Evolutionary conservation across 352 stramenopile genomes (phyloP).

Genomic region (Phytophthora sp.): DNA sequence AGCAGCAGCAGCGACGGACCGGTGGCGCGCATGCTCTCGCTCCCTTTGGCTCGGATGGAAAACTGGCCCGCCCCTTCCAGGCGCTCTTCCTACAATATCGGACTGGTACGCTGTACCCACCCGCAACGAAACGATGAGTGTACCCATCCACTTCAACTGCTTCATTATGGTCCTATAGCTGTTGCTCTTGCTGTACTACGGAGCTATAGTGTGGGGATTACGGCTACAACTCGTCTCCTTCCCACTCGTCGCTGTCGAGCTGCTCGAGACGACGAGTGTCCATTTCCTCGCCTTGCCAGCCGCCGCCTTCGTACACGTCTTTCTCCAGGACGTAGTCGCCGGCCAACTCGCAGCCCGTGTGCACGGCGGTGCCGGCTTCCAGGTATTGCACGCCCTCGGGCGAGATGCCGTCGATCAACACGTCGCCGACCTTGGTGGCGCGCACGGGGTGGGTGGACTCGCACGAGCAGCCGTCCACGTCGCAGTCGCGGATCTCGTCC

Average conservation of each 20-base stretch:
- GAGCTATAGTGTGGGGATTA: no score
- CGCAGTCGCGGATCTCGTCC: slow-evolving; percentile 56
- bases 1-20: slow-evolving; percentile 31
- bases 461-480: slow-evolving; percentile 77
- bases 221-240: slow-evolving; percentile 70
- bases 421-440: slow-evolving; percentile 74
- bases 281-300: slow-evolving; percentile 32
- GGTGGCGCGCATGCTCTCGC: slow-evolving; percentile 26
- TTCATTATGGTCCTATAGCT: no score
- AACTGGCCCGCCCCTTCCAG: slow-evolving; percentile 22
- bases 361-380: slow-evolving; percentile 65
- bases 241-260: slow-evolving; percentile 54
- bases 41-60: slow-evolving; percentile 5
- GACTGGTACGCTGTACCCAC: neutral
- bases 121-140: slow-evolving; percentile 12
- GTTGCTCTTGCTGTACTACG: no score
- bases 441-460: slow-evolving; percentile 54
- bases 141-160: no score
- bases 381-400: slow-evolving; percentile 76
- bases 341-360: slow-evolving; percentile 66
- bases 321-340: slow-evolving; percentile 84
- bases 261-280: slow-evolving; percentile 21
- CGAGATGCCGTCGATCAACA: slow-evolving; percentile 77
- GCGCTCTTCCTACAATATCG: slow-evolving; percentile 16
- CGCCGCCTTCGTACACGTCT: slow-evolving; percentile 52